Evolutionary conservation across 2,329 filamentous ascomycete genomes (phyloP).

Genomic region (Aspergillus aculeatinus): DNA sequence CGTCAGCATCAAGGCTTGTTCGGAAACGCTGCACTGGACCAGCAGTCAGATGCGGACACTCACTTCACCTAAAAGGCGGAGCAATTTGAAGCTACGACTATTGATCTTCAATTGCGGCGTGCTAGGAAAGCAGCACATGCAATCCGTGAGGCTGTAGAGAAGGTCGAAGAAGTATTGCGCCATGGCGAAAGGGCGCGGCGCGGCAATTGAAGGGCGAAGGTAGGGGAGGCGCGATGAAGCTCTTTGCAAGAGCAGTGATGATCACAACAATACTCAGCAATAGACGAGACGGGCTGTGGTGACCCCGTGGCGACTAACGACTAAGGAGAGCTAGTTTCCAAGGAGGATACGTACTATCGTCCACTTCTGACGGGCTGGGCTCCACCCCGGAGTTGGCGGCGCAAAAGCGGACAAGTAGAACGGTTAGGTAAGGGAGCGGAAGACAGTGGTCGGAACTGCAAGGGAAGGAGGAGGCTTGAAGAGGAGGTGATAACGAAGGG

Average conservation of each 20-base stretch:
- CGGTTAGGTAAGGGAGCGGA: slow-evolving; percentile 6
- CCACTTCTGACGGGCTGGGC: slow-evolving; percentile 3
- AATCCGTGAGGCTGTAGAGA: slow-evolving; percentile 88
- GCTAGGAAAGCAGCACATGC: slow-evolving; percentile 93
- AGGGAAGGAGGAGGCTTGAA: slow-evolving; percentile 2
- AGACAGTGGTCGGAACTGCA: neutral
- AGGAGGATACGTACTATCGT: slow-evolving; percentile 4
- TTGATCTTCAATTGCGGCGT: slow-evolving; percentile 96
- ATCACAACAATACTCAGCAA: neutral
- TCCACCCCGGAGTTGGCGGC: slow-evolving; percentile 2
- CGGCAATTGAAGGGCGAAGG: neutral
- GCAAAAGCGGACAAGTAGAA: slow-evolving; percentile 10
- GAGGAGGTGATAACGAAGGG: neutral
- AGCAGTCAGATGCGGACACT: slow-evolving; percentile 21
- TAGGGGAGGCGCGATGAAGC: neutral
- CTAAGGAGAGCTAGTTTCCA: slow-evolving; percentile 3
- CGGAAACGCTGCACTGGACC: neutral
- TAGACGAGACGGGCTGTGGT: neutral
- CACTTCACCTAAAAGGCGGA: slow-evolving; percentile 89
- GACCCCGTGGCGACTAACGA: slow-evolving; percentile 8
- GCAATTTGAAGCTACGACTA: slow-evolving; percentile 89
- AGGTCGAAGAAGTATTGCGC: slow-evolving; percentile 83
- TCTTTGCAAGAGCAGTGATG: neutral
- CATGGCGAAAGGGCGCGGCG: slow-evolving; percentile 50
- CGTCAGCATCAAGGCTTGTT: slow-evolving; percentile 13